Percentiles rank a stretch among this genome's conserved stretches.
phyloP scores from a whole-genome alignment of 306 rosid genomes.

The Gastrolobium bilobum region DNA sequence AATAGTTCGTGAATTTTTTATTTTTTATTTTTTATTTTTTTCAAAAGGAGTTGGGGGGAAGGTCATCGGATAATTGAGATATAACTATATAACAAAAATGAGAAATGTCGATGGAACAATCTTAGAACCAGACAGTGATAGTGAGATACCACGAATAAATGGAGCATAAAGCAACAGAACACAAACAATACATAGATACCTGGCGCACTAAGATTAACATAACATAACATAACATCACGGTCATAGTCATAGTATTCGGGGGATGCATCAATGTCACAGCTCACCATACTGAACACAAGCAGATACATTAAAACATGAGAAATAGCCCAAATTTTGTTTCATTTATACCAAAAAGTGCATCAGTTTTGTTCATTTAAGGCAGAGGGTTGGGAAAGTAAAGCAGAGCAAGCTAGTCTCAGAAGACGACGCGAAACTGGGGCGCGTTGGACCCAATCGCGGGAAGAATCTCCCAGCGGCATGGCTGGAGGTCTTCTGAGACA shows the following conservation, averaged over 20 bases:
- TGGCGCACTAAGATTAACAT: neutral
- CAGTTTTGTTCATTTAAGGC: neutral
- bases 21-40: too few relatives aligned
- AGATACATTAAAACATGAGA: neutral
- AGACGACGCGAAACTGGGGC: conserved; percentile 92
- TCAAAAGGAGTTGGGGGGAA: too few relatives aligned
- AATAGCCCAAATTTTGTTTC: neutral
- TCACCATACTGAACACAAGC: neutral
- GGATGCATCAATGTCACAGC: neutral
- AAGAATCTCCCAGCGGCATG: conserved; percentile 96
- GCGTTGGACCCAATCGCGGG: conserved; percentile 82
- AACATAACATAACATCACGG: neutral
- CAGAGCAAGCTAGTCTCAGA: conserved; percentile 44
- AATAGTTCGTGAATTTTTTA: too few relatives aligned
- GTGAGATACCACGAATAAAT: neutral
- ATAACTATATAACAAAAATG: too few relatives aligned
- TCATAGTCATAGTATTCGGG: conserved; percentile 1
- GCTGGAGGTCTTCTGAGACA: conserved; percentile 95
- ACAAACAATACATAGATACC: neutral
- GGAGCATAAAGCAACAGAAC: neutral
- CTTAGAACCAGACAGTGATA: too few relatives aligned
- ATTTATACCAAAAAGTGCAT: conserved; percentile 25
- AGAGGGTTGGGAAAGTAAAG: neutral
- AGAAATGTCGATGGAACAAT: too few relatives aligned
- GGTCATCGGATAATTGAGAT: too few relatives aligned